Evolutionary conservation across 2,329 filamentous ascomycete species (phyloP).

Genomic region (Colletotrichum viniferum): DNA sequence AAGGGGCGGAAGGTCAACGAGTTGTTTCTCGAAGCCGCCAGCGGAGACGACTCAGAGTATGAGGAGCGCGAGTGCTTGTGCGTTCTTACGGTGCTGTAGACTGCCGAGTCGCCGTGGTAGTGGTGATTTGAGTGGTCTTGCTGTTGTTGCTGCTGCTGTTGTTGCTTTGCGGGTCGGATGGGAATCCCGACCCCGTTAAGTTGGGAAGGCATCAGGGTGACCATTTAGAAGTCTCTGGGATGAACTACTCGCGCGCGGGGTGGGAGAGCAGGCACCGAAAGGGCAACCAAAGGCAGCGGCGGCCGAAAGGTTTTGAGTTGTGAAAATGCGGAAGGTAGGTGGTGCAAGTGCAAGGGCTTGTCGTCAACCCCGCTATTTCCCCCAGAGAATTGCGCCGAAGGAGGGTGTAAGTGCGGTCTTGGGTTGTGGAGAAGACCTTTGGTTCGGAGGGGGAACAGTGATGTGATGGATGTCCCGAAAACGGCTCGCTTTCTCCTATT

Average conservation of each 20-base stretch:
- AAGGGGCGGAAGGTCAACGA: constrained; percentile 65
- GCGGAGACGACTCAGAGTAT: constrained; percentile 63
- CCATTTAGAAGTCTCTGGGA: constrained; percentile 18
- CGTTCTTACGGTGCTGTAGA: constrained; percentile 35
- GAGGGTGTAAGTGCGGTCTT: constrained; percentile 21
- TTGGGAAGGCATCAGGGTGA: constrained; percentile 35
- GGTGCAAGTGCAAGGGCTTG: constrained; percentile 12
- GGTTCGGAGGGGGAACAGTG: background rate
- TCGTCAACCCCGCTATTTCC: constrained; percentile 23
- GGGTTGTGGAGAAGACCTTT: constrained; percentile 13
- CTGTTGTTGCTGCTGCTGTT: constrained; percentile 24
- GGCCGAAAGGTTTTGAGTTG: background rate
- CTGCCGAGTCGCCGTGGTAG: constrained; percentile 22
- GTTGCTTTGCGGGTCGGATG: constrained; percentile 36
- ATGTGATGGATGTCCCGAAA: constrained; percentile 12
- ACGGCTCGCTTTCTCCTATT: background rate
- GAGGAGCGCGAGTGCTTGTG: constrained; percentile 68
- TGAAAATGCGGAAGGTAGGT: background rate
- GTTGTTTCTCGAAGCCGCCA: constrained; percentile 59
- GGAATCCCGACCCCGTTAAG: constrained; percentile 35
- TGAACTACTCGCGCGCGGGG: constrained; percentile 5
- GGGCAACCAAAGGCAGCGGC: background rate
- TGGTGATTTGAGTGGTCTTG: constrained; percentile 16
- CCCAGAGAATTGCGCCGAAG: constrained; percentile 15
- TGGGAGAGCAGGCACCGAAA: constrained; percentile 5